Evolutionary conservation across 805 yeast genomes (phyloP).

Genomic region (Candida tammaniensis): DNA sequence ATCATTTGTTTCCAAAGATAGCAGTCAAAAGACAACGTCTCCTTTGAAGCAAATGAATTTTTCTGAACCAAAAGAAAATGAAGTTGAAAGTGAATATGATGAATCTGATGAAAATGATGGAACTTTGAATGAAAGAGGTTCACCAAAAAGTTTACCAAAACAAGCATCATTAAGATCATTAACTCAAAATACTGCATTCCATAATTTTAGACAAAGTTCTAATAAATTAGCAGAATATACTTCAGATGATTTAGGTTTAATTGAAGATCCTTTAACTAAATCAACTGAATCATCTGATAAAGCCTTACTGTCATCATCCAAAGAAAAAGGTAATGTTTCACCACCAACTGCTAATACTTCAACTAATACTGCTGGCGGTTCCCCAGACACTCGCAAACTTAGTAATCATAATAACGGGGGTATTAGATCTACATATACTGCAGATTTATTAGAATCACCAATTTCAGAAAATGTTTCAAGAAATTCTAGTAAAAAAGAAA

Average conservation of each 20-base stretch:
- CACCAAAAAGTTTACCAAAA: constrained; percentile 12
- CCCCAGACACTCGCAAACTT: too few relatives aligned
- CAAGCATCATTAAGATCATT: constrained; percentile 23
- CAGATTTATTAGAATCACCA: constrained; percentile 1
- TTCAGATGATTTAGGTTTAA: constrained; percentile 2
- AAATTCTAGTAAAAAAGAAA: not conserved
- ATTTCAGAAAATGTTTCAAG: not conserved
- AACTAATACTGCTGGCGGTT: constrained; percentile 6
- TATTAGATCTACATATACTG: not conserved
- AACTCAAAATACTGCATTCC: constrained; percentile 36
- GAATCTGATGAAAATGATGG: constrained; percentile 1
- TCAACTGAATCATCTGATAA: constrained; percentile 14
- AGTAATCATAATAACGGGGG: too few relatives aligned
- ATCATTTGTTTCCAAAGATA: constrained; percentile 9
- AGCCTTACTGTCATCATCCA: constrained; percentile 10
- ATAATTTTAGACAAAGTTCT: constrained; percentile 23
- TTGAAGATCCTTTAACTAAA: constrained; percentile 4
- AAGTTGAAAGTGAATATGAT: constrained; percentile 9
- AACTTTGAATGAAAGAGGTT: constrained; percentile 7
- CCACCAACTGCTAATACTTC: constrained; percentile 19
- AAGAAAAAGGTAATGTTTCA: constrained; percentile 12
- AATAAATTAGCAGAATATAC: constrained; percentile 5
- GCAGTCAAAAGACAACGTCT: constrained; percentile 6
- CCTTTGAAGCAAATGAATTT: constrained; percentile 4
- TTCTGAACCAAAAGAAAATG: constrained; percentile 5